A percentile compares a stretch with the other conserved stretches of the same genome.
phyloP scores from a whole-genome alignment of 352 stramenopile genomes.

The Peronosclerospora sorghi region DNA sequence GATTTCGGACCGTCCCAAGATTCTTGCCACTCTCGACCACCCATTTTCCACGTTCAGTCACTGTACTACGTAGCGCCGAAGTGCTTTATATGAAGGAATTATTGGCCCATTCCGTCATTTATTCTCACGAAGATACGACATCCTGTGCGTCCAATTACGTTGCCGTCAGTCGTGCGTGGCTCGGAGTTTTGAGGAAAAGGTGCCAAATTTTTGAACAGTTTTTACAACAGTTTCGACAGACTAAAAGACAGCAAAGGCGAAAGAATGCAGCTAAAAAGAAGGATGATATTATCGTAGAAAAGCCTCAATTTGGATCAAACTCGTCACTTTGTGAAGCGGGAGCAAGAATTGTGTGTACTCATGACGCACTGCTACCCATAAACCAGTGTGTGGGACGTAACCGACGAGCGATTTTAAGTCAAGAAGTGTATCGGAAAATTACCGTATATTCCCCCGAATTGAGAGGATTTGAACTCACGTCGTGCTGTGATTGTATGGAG shows the following conservation, averaged over 20 bases:
- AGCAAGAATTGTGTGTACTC: slow-evolving; percentile 57
- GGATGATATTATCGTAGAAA: slow-evolving; percentile 3
- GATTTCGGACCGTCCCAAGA: slow-evolving; percentile 36
- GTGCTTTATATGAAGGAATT: slow-evolving; percentile 52
- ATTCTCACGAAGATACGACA: slow-evolving; percentile 33
- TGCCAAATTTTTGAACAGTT: slow-evolving; percentile 66
- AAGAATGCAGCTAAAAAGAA: slow-evolving; percentile 26
- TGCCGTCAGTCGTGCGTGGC: slow-evolving; percentile 62
- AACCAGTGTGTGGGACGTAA: slow-evolving; percentile 47
- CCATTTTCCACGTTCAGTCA: slow-evolving; percentile 48
- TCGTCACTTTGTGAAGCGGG: slow-evolving; percentile 21
- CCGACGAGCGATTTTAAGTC: slow-evolving; percentile 44
- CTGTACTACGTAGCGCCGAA: slow-evolving; percentile 49
- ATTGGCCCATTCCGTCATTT: slow-evolving; percentile 21
- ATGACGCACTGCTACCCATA: slow-evolving; percentile 43
- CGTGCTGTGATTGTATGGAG: slow-evolving; percentile 40
- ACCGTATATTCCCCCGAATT: slow-evolving; percentile 44
- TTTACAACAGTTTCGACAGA: slow-evolving; percentile 53
- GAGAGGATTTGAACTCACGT: slow-evolving; percentile 36
- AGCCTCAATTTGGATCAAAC: slow-evolving; percentile 4
- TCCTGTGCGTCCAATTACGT: slow-evolving; percentile 29
- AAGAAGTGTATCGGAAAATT: slow-evolving; percentile 36
- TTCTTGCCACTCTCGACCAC: slow-evolving; percentile 41
- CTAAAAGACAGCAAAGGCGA: slow-evolving; percentile 55
- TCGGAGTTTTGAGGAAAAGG: slow-evolving; percentile 61